phyloP scores from a whole-genome alignment of 2,329 filamentous ascomycete species.

The Trichoderma sp. region DNA sequence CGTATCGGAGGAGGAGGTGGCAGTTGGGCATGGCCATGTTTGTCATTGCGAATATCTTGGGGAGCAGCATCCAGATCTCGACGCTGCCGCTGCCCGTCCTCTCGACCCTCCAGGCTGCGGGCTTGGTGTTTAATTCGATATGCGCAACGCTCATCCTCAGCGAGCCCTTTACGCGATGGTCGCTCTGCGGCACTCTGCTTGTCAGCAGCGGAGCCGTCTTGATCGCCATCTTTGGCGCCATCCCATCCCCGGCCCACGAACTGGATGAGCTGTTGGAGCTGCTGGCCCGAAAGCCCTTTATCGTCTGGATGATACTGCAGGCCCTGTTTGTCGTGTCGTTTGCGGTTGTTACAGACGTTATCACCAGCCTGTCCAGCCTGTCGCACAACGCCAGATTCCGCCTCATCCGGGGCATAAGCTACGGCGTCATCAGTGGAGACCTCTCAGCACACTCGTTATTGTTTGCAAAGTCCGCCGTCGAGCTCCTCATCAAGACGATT shows the following conservation, averaged over 20 bases:
- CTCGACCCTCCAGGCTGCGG: constrained; percentile 91
- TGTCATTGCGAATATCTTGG: constrained; percentile 87
- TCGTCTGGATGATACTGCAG: constrained; percentile 86
- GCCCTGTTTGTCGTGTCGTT: constrained; percentile 68
- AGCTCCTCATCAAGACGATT: constrained; percentile 81
- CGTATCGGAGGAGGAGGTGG: constrained; percentile 88
- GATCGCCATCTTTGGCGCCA: constrained; percentile 90
- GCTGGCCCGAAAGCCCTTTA: constrained; percentile 69
- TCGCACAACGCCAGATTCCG: constrained; percentile 65
- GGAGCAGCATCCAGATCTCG: constrained; percentile 96
- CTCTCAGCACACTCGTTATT: constrained; percentile 90
- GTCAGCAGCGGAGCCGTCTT: constrained; percentile 85
- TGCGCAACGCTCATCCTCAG: constrained; percentile 90
- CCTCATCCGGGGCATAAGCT: constrained; percentile 77
- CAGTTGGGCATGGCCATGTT: constrained; percentile 98
- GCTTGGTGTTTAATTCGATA: constrained; percentile 97
- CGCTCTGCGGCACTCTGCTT: constrained; percentile 82
- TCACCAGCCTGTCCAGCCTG: constrained; percentile 49
- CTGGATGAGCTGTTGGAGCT: constrained; percentile 76
- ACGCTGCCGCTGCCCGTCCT: constrained; percentile 90
- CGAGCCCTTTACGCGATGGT: constrained; percentile 92
- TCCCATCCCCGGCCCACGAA: constrained; percentile 87
- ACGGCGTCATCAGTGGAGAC: constrained; percentile 87
- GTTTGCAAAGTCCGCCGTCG: constrained; percentile 93
- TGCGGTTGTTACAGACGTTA: constrained; percentile 58